Evolutionary conservation across 2,329 filamentous ascomycete genomes (phyloP), one percentile per base, ranked within the genome.

Genomic region (Hysterium pulicare): DNA sequence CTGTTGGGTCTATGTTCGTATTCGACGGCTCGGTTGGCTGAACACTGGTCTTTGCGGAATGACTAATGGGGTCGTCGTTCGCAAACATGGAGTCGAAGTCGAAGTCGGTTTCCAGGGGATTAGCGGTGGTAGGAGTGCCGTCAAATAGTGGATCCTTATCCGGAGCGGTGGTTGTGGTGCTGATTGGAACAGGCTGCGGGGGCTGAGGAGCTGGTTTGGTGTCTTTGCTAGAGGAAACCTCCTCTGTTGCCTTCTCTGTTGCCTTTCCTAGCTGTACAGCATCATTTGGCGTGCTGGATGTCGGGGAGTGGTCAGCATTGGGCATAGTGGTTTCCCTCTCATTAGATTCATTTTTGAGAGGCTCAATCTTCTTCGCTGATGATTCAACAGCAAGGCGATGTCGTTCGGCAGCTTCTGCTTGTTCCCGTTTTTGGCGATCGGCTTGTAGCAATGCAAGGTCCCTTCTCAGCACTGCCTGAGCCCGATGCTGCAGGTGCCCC

Each of bases 41-140:
- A n/a, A n/a, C n/a, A 8, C 35, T 21, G 21, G 17, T 20, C 15
- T 23, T 33, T 11, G 4, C 23, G 26, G 35, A 5, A 6, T 51
- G 39, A 1, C 54, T 55, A 43, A 58, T 57, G 47, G 58, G 57
- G 2, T 51, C 41, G 21, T 37, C 33, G 42, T 65, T 59, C 42
- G 57, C 61, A 30, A 67, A 67, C 39, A 64, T 58, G 43, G 61
- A 57, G 34, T 65, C 62, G 38, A 66, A 64, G 41, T 70, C 69
- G 44, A 71, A 66, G 24, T 68, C 65, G n/a, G 50, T 50, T 17
- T 65, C 60, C 40, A 58, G 54, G 13, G 53, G 23, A 23, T 45
- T 57, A n/a, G 53, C 53, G 32, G 55, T 54, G 21, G 55, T 56
- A 19, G 60, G 57, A 0, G 58, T 58, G 45, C 41, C 50, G 30